Conservation (phyloP, 163 green algal species). For the Trebouxiophyceae sp. region DNA sequence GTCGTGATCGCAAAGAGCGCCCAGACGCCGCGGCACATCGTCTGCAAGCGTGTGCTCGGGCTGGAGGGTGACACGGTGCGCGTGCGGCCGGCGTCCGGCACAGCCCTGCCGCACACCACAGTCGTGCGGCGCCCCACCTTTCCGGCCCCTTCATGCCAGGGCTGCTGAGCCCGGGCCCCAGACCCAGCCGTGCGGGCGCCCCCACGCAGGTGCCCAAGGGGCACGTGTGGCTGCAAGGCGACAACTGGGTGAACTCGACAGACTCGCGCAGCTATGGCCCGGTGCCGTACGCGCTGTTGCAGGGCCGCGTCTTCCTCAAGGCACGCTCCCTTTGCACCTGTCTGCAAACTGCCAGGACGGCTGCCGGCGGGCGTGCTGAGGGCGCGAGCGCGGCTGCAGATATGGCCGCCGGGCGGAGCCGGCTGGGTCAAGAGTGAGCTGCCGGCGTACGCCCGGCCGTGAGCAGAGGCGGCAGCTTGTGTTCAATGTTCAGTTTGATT, state of each 20-base stretch:
- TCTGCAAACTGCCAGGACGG: too few species aligned
- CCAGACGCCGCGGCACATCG: constrained; percentile 54
- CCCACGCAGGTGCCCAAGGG: constrained; percentile 42
- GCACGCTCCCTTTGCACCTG: constrained; percentile 23
- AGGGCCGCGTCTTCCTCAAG: constrained; percentile 55
- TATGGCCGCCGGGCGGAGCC: too few species aligned
- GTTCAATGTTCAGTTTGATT: too few species aligned
- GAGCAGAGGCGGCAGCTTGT: too few species aligned
- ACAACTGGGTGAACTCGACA: constrained; percentile 71
- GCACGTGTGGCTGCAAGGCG: constrained; percentile 76
- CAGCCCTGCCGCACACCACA: background rate
- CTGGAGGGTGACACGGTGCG: constrained; percentile 31
- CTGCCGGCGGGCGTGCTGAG: too few species aligned
- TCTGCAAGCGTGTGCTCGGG: constrained; percentile 67
- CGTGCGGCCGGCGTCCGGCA: constrained; percentile 5
- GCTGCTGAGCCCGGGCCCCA: background rate
- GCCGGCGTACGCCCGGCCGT: too few species aligned
- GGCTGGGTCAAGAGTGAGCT: too few species aligned
- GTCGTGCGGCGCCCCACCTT: background rate
- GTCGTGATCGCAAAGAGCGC: constrained; percentile 50
- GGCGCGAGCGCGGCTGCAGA: too few species aligned
- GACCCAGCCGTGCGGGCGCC: background rate
- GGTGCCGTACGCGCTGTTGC: constrained; percentile 57
- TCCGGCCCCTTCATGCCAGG: background rate
- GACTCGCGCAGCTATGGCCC: constrained; percentile 71